Conservation (phyloP, 2,329 filamentous ascomycete species). For the Monosporascus sp. region DNA sequence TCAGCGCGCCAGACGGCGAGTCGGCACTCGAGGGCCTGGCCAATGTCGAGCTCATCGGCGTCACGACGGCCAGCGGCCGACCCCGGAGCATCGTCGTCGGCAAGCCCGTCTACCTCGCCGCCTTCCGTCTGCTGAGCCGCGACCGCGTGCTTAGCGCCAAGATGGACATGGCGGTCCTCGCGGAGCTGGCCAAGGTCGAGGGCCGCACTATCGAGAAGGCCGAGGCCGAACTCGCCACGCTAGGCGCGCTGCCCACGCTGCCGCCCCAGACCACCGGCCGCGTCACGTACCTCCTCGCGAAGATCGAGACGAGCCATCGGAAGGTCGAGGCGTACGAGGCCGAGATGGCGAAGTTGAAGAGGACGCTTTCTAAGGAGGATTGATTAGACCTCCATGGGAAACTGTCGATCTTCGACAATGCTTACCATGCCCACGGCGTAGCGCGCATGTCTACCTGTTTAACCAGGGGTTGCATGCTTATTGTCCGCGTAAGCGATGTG, state of each 20-base stretch:
- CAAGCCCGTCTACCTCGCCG: constrained; percentile 81
- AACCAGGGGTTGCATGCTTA: too few species aligned
- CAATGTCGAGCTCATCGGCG: constrained; percentile 77
- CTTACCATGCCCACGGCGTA: too few species aligned
- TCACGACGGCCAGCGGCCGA: constrained; percentile 67
- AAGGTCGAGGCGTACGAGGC: constrained; percentile 70
- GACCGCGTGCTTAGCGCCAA: constrained; percentile 69
- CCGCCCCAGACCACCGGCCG: constrained; percentile 62
- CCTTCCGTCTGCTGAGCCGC: constrained; percentile 65
- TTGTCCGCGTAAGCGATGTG: too few species aligned
- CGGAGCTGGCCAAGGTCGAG: constrained; percentile 66
- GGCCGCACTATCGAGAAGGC: constrained; percentile 69
- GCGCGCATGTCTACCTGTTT: too few species aligned
- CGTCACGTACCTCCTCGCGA: constrained; percentile 66
- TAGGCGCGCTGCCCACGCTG: constrained; percentile 67
- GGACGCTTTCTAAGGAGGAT: constrained; percentile 47
- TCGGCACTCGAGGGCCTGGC: constrained; percentile 73
- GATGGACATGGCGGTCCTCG: constrained; percentile 66
- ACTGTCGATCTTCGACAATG: too few species aligned
- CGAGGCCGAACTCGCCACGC: constrained; percentile 67
- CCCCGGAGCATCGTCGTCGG: constrained; percentile 74
- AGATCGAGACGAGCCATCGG: constrained; percentile 66
- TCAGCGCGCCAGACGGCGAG: constrained; percentile 58
- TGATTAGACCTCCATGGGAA: neutral
- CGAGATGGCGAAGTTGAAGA: constrained; percentile 68